Conservation (phyloP, 495 filamentous ascomycete genomes). For the Talaromyces adpressus region DNA sequence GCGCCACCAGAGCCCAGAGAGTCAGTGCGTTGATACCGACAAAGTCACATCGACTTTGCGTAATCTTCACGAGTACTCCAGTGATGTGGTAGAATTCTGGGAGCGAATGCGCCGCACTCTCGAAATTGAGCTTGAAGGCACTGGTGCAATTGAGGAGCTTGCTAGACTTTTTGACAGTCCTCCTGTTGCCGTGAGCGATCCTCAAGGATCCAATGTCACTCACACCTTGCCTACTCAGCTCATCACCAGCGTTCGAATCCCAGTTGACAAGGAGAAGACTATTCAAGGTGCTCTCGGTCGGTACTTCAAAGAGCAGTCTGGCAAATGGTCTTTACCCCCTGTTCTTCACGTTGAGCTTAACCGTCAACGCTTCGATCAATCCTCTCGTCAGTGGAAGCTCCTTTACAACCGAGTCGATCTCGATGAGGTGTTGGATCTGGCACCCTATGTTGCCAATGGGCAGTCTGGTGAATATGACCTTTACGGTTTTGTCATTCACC, state of each 20-base stretch:
- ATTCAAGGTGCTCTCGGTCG: slow-evolving; percentile 23
- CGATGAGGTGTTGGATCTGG: slow-evolving; percentile 45
- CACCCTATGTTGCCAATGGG: slow-evolving; percentile 24
- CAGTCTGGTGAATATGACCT: slow-evolving; percentile 45
- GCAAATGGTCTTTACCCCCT: slow-evolving; percentile 36
- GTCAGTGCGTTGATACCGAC: slow-evolving; percentile 38
- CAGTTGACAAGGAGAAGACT: slow-evolving; percentile 28
- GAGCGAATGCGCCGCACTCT: slow-evolving; percentile 45
- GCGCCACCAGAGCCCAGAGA: slow-evolving; percentile 26
- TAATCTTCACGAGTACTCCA: slow-evolving; percentile 36
- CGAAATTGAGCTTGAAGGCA: slow-evolving; percentile 44
- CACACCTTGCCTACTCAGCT: slow-evolving; percentile 32
- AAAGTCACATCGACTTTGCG: slow-evolving; percentile 33
- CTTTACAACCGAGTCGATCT: slow-evolving; percentile 49
- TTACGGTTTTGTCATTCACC: slow-evolving; percentile 57
- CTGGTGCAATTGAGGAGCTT: slow-evolving; percentile 30
- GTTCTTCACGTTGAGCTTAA: slow-evolving; percentile 54
- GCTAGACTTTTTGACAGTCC: slow-evolving; percentile 41
- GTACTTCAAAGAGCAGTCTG: slow-evolving; percentile 28
- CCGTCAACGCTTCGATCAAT: slow-evolving; percentile 47
- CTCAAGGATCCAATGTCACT: slow-evolving; percentile 10
- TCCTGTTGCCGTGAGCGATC: slow-evolving; percentile 4
- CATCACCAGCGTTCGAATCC: slow-evolving; percentile 34
- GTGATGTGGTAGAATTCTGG: slow-evolving; percentile 46
- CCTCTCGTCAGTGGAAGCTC: slow-evolving; percentile 49